Base-by-base conservation (phyloP, 768 basidiomycete genomes). In the Suillus lakei region DNA sequence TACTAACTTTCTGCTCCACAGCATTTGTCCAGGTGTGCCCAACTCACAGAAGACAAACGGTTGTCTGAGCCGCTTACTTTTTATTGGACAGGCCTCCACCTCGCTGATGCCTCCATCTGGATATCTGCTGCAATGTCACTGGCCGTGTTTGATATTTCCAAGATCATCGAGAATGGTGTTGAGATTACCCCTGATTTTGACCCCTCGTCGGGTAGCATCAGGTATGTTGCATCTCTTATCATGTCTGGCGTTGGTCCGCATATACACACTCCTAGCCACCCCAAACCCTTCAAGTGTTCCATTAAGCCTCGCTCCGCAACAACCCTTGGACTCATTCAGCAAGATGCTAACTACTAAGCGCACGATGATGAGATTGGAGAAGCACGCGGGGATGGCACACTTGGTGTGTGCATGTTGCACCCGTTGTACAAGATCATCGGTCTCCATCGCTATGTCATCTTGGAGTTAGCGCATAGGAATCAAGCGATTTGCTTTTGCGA, bases 21-120 rank as follows among this genome's bases (percentile, higher is more conserved):
- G 48, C 15, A 50, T 50, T 50, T 50, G 48, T 15, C 48, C 48
- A 50, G 48, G 48, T 50, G 26, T 26, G 23, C 3, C 13, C 15
- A 15, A 16, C 23, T 50, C 26, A 15, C 26, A 15, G 13, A 15
- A 16, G 13, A 50, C 6, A 3, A 50, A 16, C 6, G 26, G 7
- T 15, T 3, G 1, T 50, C 26, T 50, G 26, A 50, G 6, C 26
- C 6, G 13, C 48, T 50, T 16, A 2, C 83, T 2, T 83, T 65
- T 30, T 3, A 6, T 28, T n/a, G 15, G 12, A 16, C 62, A 86
- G 87, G 87, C 6, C 68, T 80, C 53, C 83, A 85, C 65, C 78
- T 85, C 41, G 84, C 83, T 0, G 82, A 85, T 56, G 72, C 77
- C 0, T 82, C 80, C 1, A 64, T 85, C 3, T 84, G 78, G 73